These are phyloP conservation scores for Dictyostelium capitatum DNA, from an alignment of 78 protist species.

Conservation along the genomic window DNA sequence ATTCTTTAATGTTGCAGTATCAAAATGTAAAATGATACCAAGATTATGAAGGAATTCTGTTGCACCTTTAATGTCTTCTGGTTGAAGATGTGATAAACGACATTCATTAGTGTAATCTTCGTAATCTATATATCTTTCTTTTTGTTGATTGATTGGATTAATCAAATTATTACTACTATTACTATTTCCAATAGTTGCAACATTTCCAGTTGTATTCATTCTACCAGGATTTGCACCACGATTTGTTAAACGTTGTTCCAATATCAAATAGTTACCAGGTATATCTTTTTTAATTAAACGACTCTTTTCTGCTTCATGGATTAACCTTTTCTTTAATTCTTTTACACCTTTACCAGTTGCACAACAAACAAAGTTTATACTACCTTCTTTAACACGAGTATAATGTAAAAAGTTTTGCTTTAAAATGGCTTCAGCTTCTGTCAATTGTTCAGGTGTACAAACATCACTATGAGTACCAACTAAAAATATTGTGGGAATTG, in stretches of 20 bases:
- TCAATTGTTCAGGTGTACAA: slow-evolving; percentile 60
- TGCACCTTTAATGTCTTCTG: slow-evolving; percentile 36
- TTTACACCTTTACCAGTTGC: slow-evolving; percentile 72
- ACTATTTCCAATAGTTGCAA: background rate
- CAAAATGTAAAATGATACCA: slow-evolving; percentile 68
- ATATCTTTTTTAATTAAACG: slow-evolving; percentile 69
- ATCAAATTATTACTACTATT: background rate
- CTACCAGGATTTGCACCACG: slow-evolving; percentile 76
- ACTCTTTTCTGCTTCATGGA: slow-evolving; percentile 49
- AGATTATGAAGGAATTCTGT: slow-evolving; percentile 68
- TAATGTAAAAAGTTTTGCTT: slow-evolving; percentile 21
- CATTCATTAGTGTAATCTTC: slow-evolving; percentile 37
- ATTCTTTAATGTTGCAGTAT: slow-evolving; percentile 69
- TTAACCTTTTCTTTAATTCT: slow-evolving; percentile 55
- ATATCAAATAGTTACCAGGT: slow-evolving; percentile 55
- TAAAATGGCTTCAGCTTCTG: slow-evolving; percentile 43
- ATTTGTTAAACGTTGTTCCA: slow-evolving; percentile 68
- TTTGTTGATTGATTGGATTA: background rate
- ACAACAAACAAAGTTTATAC: slow-evolving; percentile 53
- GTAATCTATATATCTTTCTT: slow-evolving; percentile 58
- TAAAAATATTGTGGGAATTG: slow-evolving; percentile 58
- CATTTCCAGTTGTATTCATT: background rate
- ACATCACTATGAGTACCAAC: slow-evolving; percentile 81
- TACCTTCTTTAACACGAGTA: slow-evolving; percentile 56
- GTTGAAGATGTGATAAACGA: slow-evolving; percentile 18